Base-by-base conservation (phyloP, 257 asterid genomes). In the Nicotiana obtusifolia region DNA sequence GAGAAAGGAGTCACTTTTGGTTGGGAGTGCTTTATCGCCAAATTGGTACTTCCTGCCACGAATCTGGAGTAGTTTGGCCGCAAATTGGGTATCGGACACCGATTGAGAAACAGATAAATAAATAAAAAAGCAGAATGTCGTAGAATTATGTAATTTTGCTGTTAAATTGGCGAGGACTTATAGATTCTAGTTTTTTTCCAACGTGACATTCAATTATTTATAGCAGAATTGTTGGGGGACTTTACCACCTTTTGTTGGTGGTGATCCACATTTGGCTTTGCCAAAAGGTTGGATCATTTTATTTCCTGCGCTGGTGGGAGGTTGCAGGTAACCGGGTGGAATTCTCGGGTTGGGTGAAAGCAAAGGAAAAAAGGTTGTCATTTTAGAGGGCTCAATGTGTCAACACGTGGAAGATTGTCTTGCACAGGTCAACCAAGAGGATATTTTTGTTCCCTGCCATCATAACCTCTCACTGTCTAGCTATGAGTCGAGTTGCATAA, bases 161-260 rank as follows among this genome's bases (percentile, higher is more conserved):
- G 56, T 44, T 71, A 20, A 71, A 52, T 11, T 71, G 60, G 60
- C 2, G n/a, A 37, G n/a, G 10, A 69, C 57, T 1, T 20, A 11
- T 69, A 11, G 3, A 28, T 69, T 37, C 57, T 37, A 10, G 31
- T 69, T 37, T 69, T 41, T 6, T 69, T 37, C 33, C 33, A 10
- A n/a, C 2, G 10, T n/a, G 5, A 10, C 54, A 5, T 68, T n/a
- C 19, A 37, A 10, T 68, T 37, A 37, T 68, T 37, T 68, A 2
- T 37, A 5, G 77, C 19, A n/a, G 19, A 68, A 37, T 11, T 69
- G 33, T 69, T 41, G 37, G 14, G 78, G 60, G 24, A 71, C 11
- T 44, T 71, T 71, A 44, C 60, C 15, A 22, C 56, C 78, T 71
- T 71, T 71, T 71, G 78, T 71, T 71, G 22, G 78, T 71, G 20